phyloP scores from a whole-genome alignment of 2,329 filamentous ascomycete species.

The Aureobasidium pullulans region DNA sequence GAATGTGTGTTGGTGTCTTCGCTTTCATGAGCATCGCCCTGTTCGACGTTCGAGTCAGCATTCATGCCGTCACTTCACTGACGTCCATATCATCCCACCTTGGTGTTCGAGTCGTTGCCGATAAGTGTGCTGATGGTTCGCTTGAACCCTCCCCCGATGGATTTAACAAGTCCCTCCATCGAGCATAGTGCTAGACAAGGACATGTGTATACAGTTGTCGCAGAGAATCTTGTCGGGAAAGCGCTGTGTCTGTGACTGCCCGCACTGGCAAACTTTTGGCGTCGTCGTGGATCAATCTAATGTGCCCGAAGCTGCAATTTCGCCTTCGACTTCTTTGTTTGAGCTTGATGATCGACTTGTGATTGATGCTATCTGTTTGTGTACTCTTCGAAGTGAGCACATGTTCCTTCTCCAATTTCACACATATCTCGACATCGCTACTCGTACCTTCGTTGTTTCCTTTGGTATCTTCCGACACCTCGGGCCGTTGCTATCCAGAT shows the following conservation, averaged over 20 bases:
- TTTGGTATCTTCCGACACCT: neutral
- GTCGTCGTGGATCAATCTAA: neutral
- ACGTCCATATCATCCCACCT: neutral
- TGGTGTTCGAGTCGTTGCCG: conserved; percentile 2
- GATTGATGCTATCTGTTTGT: neutral
- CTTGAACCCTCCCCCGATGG: neutral
- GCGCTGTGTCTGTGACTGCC: conserved; percentile 1
- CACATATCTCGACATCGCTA: neutral
- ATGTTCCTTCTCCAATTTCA: neutral
- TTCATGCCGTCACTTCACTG: neutral
- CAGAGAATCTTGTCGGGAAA: neutral
- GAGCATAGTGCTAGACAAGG: neutral
- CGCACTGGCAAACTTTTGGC: conserved; percentile 9
- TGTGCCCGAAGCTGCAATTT: neutral
- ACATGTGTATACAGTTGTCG: neutral
- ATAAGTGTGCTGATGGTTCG: neutral
- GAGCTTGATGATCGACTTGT: neutral
- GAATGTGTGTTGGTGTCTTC: neutral
- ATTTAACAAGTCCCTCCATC: neutral
- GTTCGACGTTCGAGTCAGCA: neutral
- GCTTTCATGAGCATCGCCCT: neutral
- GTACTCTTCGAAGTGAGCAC: neutral
- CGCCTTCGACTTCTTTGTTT: neutral
- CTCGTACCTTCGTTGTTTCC: neutral
- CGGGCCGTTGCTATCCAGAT: conserved; percentile 8